Base-by-base conservation (phyloP, 768 basidiomycete species). In the Hygrophorus pudorinus region DNA sequence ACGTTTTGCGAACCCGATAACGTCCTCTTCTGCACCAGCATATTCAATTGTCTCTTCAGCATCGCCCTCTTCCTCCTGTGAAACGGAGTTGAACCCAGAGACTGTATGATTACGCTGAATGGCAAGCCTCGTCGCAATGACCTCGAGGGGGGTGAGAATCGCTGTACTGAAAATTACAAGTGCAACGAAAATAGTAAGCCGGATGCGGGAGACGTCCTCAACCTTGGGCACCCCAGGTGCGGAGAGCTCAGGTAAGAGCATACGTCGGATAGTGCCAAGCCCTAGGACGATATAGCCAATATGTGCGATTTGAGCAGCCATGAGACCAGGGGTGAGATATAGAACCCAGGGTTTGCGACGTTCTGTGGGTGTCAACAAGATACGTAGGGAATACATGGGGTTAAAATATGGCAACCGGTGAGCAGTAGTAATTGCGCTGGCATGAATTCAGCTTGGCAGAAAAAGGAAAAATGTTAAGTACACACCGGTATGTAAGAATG, bases 71-170 rank as follows among this genome's bases (percentile, higher is more conserved):
- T 76, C 76, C 52, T 89, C 85, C 55, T 87, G 84, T 2, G 77
- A 65, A 27, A 84, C 76, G 1, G 84, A 79, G 50, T 85, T 83
- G 55, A 76, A 85, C 44, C 82, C 84, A 4, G 78, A 65, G 12
- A 81, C 78, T 5, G 81, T 77, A 50, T 89, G 86, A 51, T 90
- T 91, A 42, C 88, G 76, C 55, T 91, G 88, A 45, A 91, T 83
- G 14, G 86, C 82, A 4, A 91, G 72, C 39, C 86, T 70, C 11
- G 81, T 84, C 11, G 78, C 61, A 39, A 90, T 81, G 21, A 91
- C 86, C 56, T 91, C 88, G 20, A 91, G 63, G 4, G 88, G 88
- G 21, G 84, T 71, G 10, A 89, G 70, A 44, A 85, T 54, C 11
- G 56, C 52, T 2, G 79, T 78, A 61, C 78, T 76, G 38, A 79